phyloP scores from a whole-genome alignment of 2,329 filamentous ascomycete genomes.

The Arachnopeziza araneosa region DNA sequence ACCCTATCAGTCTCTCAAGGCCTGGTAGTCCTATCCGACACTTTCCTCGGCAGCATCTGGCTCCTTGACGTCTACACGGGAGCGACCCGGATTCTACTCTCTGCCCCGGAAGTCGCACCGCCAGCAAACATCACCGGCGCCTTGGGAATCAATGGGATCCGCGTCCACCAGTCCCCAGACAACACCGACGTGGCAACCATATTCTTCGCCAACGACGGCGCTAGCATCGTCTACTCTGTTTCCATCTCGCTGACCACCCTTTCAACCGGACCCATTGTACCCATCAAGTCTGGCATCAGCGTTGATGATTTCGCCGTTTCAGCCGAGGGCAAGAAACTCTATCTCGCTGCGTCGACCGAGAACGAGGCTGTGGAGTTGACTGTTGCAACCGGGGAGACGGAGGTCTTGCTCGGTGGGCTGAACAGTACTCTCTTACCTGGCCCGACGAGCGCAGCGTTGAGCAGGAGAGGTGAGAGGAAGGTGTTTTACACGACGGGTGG shows the following conservation, averaged over 20 bases:
- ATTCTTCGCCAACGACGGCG: background rate
- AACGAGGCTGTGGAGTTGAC: background rate
- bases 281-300: background rate
- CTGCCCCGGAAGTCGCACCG: slow-evolving; percentile 16
- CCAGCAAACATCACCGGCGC: background rate
- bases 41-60: slow-evolving; percentile 22
- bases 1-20: slow-evolving; percentile 11
- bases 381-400: background rate
- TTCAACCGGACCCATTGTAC: background rate
- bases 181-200: background rate
- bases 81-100: slow-evolving; percentile 8
- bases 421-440: background rate
- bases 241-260: background rate
- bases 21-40: slow-evolving; percentile 25
- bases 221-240: background rate
- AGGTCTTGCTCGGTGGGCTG: background rate
- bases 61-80: slow-evolving; percentile 19
- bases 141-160: slow-evolving; percentile 1
- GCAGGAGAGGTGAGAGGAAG: background rate
- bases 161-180: background rate
- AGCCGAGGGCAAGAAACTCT: background rate
- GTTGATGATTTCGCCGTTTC: background rate
- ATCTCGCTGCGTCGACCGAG: background rate
- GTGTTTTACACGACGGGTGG: slow-evolving; percentile 27
- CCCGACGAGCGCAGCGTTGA: background rate